These are phyloP conservation scores for Tylopilus orsonianus DNA, from an alignment of 1,284 basidiomycete species.

Conservation along the genomic window DNA sequence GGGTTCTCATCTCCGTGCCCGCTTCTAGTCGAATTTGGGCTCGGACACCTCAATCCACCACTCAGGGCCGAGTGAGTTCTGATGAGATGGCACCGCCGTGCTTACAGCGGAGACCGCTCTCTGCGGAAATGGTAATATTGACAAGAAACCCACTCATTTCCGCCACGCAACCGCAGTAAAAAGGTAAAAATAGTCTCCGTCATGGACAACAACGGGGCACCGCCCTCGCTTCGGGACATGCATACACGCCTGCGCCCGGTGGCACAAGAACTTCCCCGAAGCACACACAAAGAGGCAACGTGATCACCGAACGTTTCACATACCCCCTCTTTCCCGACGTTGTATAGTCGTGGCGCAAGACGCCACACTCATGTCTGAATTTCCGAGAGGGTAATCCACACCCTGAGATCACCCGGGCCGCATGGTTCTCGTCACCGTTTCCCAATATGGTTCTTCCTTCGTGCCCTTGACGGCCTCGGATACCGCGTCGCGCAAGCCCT, in stretches of 20 bases:
- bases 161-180: conserved; percentile 21
- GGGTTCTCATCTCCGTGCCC: conserved; percentile 12
- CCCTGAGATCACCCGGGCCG: conserved; percentile 8
- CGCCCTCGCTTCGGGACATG: conserved; percentile 2
- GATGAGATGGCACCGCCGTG: background rate
- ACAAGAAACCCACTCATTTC: conserved; percentile 11
- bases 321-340: background rate
- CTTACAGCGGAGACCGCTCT: conserved; percentile 9
- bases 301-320: conserved; percentile 1
- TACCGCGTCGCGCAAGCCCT: conserved; percentile 22
- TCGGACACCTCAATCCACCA: background rate
- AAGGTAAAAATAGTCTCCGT: conserved; percentile 16
- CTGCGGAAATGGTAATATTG: conserved; percentile 8
- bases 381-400: conserved; percentile 1
- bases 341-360: conserved; percentile 7
- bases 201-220: background rate
- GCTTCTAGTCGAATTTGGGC: background rate
- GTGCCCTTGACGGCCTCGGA: conserved; percentile 33
- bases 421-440: conserved; percentile 20
- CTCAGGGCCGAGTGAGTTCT: background rate
- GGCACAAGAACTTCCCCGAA: background rate
- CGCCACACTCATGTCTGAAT: conserved; percentile 3
- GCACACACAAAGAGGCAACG: conserved; percentile 5
- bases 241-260: background rate
- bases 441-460: conserved; percentile 31